Conservation (phyloP, 139 green algal species). For the Haematococcus lacustris region DNA sequence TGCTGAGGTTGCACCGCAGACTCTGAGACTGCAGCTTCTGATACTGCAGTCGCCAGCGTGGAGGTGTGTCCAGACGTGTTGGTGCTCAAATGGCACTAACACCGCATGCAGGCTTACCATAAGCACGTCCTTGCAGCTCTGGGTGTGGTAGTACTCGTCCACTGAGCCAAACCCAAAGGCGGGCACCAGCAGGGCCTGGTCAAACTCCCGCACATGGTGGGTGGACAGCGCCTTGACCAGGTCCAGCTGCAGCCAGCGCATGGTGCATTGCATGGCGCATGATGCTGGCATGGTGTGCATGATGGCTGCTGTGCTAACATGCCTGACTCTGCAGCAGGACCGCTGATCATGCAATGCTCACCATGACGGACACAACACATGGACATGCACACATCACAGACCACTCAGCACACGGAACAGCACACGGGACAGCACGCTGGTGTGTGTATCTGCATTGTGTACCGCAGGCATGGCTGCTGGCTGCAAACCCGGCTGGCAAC, state of each 20-base stretch:
- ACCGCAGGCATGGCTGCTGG: neutral
- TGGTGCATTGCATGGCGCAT: no score
- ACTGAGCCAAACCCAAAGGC: conserved; percentile 1
- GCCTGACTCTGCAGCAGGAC: neutral
- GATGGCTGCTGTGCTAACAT: no score
- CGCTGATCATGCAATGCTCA: neutral
- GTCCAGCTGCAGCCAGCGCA: conserved; percentile 1
- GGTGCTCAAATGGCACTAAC: neutral
- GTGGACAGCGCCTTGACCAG: neutral
- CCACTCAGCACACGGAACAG: neutral
- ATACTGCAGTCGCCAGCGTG: no score
- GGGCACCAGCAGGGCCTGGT: neutral
- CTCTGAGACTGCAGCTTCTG: no score
- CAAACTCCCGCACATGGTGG: conserved; percentile 3
- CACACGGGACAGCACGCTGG: neutral
- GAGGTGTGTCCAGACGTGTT: no score
- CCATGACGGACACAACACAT: neutral
- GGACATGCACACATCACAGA: neutral
- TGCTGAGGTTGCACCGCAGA: no score
- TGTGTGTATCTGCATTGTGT: neutral
- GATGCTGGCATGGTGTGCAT: no score
- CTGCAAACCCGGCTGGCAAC: neutral
- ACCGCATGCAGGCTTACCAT: neutral
- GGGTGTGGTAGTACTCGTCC: conserved; percentile 7
- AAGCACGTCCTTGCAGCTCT: conserved; percentile 1